Evolutionary conservation across 2,329 filamentous ascomycete genomes (phyloP).

Genomic region (Nakataea oryzae): DNA sequence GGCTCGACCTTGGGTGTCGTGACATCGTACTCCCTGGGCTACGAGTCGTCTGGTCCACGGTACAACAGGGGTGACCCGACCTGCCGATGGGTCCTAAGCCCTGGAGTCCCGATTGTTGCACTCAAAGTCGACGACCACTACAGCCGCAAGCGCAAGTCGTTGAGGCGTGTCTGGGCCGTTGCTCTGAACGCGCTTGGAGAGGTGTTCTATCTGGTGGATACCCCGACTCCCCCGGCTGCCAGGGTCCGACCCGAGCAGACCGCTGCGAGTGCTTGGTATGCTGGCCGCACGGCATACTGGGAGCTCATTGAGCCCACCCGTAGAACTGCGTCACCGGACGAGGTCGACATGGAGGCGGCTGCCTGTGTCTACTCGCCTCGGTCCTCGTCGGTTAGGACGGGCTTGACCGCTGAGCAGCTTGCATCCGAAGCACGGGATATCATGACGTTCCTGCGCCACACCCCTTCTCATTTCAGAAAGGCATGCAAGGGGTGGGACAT

Average conservation of each 20-base stretch:
- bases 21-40: constrained; percentile 68
- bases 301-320: constrained; percentile 68
- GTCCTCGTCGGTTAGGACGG: constrained; percentile 65
- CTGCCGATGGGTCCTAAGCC: constrained; percentile 80
- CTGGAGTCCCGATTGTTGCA: constrained; percentile 82
- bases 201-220: constrained; percentile 70
- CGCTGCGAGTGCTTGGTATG: constrained; percentile 65
- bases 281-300: constrained; percentile 73
- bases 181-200: constrained; percentile 91
- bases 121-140: constrained; percentile 79
- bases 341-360: constrained; percentile 52
- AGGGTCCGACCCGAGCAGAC: constrained; percentile 40
- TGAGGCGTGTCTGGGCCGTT: constrained; percentile 76
- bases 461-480: constrained; percentile 68
- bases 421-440: constrained; percentile 72
- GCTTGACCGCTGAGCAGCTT: constrained; percentile 59
- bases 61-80: constrained; percentile 69
- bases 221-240: constrained; percentile 46
- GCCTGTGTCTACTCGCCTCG: constrained; percentile 69
- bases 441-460: constrained; percentile 61
- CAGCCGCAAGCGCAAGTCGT: constrained; percentile 55
- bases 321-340: constrained; percentile 60
- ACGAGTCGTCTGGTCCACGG: constrained; percentile 45
- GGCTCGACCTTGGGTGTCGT: constrained; percentile 79
- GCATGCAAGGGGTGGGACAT: constrained; percentile 86